Evolutionary conservation across 176 grass and related monocot genomes (phyloP).

Genomic region (Raddia guianensis): DNA sequence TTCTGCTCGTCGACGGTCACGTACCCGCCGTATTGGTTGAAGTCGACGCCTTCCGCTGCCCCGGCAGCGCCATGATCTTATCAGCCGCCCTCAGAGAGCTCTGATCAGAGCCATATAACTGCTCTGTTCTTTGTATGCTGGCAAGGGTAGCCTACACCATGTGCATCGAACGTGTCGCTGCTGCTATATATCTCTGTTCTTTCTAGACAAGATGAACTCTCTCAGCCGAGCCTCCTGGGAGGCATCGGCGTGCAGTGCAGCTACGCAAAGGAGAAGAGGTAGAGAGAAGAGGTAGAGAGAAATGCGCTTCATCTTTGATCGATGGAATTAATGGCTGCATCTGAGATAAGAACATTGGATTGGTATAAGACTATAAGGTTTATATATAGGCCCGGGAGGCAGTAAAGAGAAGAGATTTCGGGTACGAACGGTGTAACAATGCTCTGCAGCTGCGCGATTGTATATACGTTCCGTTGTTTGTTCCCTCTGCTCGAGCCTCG

Average conservation of each 20-base stretch:
- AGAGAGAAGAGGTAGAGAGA: not conserved
- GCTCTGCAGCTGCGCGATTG: not conserved
- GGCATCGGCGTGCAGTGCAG: not conserved
- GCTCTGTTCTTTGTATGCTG: not conserved
- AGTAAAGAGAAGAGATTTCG: not conserved
- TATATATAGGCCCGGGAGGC: slow-evolving; percentile 12
- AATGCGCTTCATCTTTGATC: slow-evolving; percentile 12
- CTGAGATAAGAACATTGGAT: not conserved
- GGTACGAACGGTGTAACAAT: not conserved
- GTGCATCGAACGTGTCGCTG: not conserved
- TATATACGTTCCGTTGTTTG: not conserved
- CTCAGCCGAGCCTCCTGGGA: slow-evolving; percentile 16
- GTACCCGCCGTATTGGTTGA: slow-evolving; percentile 52
- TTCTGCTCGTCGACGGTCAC: slow-evolving; percentile 47
- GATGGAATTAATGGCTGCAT: not conserved
- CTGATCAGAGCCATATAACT: not conserved
- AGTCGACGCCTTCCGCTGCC: slow-evolving; percentile 59
- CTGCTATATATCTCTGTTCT: not conserved
- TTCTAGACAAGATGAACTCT: slow-evolving; percentile 1
- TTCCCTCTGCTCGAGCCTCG: not conserved
- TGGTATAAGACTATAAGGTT: not conserved
- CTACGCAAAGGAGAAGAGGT: not conserved
- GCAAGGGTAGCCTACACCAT: slow-evolving; percentile 26
- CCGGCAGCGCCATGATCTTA: slow-evolving; percentile 49
- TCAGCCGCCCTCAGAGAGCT: slow-evolving; percentile 43